phyloP scores from a whole-genome alignment of 2,329 filamentous ascomycete genomes.

The Plenodomus lindquistii region DNA sequence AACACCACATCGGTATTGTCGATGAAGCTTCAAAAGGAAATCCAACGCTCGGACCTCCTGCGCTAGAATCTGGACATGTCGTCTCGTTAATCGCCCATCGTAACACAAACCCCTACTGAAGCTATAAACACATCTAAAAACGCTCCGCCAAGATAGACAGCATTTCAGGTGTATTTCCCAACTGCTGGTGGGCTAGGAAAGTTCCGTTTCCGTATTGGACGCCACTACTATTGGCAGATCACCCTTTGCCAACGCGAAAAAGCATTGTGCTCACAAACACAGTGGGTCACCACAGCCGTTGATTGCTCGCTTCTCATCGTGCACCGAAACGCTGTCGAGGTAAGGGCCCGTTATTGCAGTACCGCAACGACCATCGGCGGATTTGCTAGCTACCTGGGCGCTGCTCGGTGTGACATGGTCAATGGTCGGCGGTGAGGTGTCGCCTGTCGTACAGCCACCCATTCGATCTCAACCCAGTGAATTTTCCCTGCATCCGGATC shows the following conservation, averaged over 20 bases:
- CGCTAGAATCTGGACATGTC: slow-evolving; percentile 4
- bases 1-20: slow-evolving; percentile 16
- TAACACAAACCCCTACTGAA: slow-evolving; percentile 20
- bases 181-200: slow-evolving; percentile 2
- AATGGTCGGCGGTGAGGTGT: slow-evolving; percentile 15
- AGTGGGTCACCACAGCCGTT: slow-evolving; percentile 28
- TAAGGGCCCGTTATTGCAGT: slow-evolving; percentile 17
- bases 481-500: slow-evolving; percentile 34
- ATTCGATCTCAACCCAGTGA: slow-evolving; percentile 12
- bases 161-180: slow-evolving; percentile 17
- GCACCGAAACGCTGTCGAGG: slow-evolving; percentile 14
- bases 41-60: slow-evolving; percentile 10
- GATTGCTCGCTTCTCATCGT: slow-evolving; percentile 11
- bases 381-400: slow-evolving; percentile 20
- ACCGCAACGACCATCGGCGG: slow-evolving; percentile 11
- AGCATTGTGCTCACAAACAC: slow-evolving; percentile 21
- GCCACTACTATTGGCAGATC: slow-evolving; percentile 18
- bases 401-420: slow-evolving; percentile 13
- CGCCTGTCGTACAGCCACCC: slow-evolving; percentile 12
- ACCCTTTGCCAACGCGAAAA: slow-evolving; percentile 9
- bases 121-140: slow-evolving; percentile 11
- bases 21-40: slow-evolving; percentile 18
- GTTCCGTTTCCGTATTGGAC: slow-evolving; percentile 3
- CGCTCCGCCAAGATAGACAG: slow-evolving; percentile 13
- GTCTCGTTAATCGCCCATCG: slow-evolving; percentile 10